Percentiles rank a stretch among this genome's conserved stretches.
These are phyloP conservation scores for Phytophthora tentaculata DNA, from an alignment of 352 stramenopile species.

Conservation along the genomic window DNA sequence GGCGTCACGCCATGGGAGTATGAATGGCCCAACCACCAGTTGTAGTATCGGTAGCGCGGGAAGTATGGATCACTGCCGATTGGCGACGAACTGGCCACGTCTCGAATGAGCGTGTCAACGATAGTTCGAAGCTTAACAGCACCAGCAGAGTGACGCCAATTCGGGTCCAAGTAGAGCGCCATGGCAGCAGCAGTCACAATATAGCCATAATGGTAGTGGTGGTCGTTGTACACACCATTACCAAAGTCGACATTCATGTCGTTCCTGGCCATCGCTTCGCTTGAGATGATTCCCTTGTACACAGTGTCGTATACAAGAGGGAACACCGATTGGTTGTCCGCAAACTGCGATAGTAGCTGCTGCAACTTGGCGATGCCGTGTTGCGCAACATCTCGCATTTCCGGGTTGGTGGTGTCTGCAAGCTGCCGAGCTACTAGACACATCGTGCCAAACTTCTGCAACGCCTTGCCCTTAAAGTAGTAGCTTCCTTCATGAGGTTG, in stretches of 20 bases:
- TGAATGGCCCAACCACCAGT: conserved; percentile 74
- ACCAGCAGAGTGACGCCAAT: conserved; percentile 46
- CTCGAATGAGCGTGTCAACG: conserved; percentile 60
- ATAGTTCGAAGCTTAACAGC: conserved; percentile 47
- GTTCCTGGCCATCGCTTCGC: conserved; percentile 55
- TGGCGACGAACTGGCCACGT: conserved; percentile 47
- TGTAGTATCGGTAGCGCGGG: conserved; percentile 62
- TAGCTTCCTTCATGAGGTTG: conserved; percentile 75
- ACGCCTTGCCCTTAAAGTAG: conserved; percentile 85
- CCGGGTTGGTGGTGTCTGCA: conserved; percentile 58
- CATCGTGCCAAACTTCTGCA: conserved; percentile 84
- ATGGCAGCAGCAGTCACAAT: conserved; percentile 62
- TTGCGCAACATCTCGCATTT: conserved; percentile 52
- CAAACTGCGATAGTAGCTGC: conserved; percentile 52
- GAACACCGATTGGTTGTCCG: conserved; percentile 49
- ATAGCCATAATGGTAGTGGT: conserved; percentile 83
- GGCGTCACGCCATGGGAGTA: conserved; percentile 75
- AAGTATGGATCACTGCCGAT: conserved; percentile 49
- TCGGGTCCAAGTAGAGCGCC: conserved; percentile 45
- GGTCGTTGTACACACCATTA: conserved; percentile 77
- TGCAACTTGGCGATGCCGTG: conserved; percentile 57
- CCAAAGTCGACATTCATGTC: conserved; percentile 81
- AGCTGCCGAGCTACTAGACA: conserved; percentile 73
- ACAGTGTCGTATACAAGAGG: conserved; percentile 74
- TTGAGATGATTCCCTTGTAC: conserved; percentile 72